Evolutionary conservation across 78 protist genomes (phyloP).

Genomic region (Dictyostelium firmibasis): DNA sequence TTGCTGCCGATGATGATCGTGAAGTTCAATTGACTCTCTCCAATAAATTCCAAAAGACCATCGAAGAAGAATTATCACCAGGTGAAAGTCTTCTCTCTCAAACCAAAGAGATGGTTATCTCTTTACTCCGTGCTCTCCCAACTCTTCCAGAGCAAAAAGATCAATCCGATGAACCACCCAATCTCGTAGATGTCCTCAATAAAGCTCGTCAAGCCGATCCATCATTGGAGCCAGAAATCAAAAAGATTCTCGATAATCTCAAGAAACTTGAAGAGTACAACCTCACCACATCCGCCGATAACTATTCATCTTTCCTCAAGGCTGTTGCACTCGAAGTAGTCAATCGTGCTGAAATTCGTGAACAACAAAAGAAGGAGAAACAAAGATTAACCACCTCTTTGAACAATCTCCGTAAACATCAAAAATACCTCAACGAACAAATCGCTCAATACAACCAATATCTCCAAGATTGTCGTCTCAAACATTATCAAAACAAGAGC

Average conservation of each 20-base stretch:
- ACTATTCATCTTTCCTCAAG: constrained; percentile 74
- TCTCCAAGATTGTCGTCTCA: constrained; percentile 87
- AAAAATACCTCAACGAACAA: constrained; percentile 82
- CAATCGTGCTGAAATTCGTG: constrained; percentile 86
- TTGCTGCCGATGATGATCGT: constrained; percentile 80
- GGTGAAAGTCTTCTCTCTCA: constrained; percentile 62
- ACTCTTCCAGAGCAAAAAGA: constrained; percentile 81
- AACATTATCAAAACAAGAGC: constrained; percentile 79
- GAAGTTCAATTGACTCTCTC: constrained; percentile 80
- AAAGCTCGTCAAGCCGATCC: constrained; percentile 76
- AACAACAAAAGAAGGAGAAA: constrained; percentile 85
- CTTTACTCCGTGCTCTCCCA: constrained; percentile 73
- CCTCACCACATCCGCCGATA: constrained; percentile 67
- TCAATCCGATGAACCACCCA: constrained; percentile 49
- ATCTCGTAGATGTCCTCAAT: constrained; percentile 61
- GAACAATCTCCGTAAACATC: constrained; percentile 75
- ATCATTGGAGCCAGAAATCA: constrained; percentile 77
- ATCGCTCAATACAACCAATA: constrained; percentile 81
- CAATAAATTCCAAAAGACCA: constrained; percentile 82
- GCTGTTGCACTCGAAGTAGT: constrained; percentile 85
- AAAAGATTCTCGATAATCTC: constrained; percentile 78
- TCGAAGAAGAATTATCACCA: constrained; percentile 81
- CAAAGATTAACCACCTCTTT: constrained; percentile 71
- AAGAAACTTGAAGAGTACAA: constrained; percentile 83
- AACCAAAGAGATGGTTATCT: constrained; percentile 84